phyloP scores from a whole-genome alignment of 176 grass and related monocot genomes.

The barley (Hordeum vulgare) region DNA sequence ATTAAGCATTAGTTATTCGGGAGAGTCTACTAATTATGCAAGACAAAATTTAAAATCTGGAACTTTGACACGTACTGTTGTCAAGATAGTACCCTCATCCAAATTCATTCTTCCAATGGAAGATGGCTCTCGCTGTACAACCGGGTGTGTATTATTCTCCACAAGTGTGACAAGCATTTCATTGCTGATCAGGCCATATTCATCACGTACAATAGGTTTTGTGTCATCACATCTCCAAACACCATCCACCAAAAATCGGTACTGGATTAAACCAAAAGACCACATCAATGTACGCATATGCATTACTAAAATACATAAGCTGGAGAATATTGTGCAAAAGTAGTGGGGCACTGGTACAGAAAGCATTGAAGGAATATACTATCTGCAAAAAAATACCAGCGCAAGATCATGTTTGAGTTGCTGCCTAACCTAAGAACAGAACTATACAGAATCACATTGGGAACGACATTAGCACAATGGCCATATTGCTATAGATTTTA shows the following conservation, averaged over 20 bases:
- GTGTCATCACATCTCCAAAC: slow-evolving; percentile 53
- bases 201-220: slow-evolving; percentile 32
- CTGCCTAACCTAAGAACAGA: slow-evolving; percentile 11
- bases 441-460: neutral
- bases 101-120: slow-evolving; percentile 22
- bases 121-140: slow-evolving; percentile 39
- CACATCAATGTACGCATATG: slow-evolving; percentile 23
- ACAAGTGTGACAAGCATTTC: slow-evolving; percentile 31
- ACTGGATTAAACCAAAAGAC: slow-evolving; percentile 41
- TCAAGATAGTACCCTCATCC: slow-evolving; percentile 42
- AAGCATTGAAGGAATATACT: neutral
- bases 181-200: slow-evolving; percentile 54
- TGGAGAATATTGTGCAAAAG: slow-evolving; percentile 20
- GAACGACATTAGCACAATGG: neutral
- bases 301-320: neutral
- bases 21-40: neutral
- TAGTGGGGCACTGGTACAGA: neutral
- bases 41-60: neutral
- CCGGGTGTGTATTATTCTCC: slow-evolving; percentile 30
- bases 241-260: slow-evolving; percentile 64
- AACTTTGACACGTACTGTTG: slow-evolving; percentile 49
- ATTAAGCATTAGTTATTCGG: slow-evolving; percentile 1
- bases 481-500: neutral
- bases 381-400: neutral
- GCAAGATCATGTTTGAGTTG: slow-evolving; percentile 1